A percentile compares a stretch with the other conserved stretches of the same genome.
These are phyloP conservation scores for Physcia stellaris DNA, from an alignment of 495 filamentous ascomycete species.

Conservation along the genomic window DNA sequence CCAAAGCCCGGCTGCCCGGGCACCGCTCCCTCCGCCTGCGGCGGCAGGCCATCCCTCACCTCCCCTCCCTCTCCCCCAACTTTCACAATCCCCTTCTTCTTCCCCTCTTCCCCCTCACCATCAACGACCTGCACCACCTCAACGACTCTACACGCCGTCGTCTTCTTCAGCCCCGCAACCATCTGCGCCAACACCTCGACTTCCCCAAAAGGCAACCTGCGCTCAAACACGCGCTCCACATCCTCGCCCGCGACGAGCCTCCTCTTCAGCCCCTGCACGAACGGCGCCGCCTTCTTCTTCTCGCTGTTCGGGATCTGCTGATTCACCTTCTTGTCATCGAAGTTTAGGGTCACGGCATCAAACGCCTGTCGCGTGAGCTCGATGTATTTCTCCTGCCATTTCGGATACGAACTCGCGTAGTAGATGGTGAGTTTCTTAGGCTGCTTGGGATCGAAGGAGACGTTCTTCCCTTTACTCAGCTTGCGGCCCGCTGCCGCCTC, in stretches of 20 bases:
- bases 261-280: slow-evolving; percentile 76
- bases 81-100: slow-evolving; percentile 51
- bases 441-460: slow-evolving; percentile 72
- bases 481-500: slow-evolving; percentile 70
- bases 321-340: slow-evolving; percentile 71
- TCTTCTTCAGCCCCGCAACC: slow-evolving; percentile 42
- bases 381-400: slow-evolving; percentile 87
- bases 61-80: slow-evolving; percentile 46
- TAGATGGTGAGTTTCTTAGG: slow-evolving; percentile 87
- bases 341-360: slow-evolving; percentile 33
- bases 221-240: slow-evolving; percentile 53
- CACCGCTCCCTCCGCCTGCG: slow-evolving; percentile 49
- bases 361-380: slow-evolving; percentile 61
- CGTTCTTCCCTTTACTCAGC: slow-evolving; percentile 76
- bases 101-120: slow-evolving; percentile 55
- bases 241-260: slow-evolving; percentile 47
- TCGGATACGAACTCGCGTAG: slow-evolving; percentile 60
- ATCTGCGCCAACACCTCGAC: slow-evolving; percentile 50
- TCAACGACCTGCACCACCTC: slow-evolving; percentile 54
- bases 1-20: slow-evolving; percentile 68
- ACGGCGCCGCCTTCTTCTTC: slow-evolving; percentile 97
- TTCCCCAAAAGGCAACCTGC: slow-evolving; percentile 81
- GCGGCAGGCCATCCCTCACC: slow-evolving; percentile 38
- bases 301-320: slow-evolving; percentile 64
- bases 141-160: slow-evolving; percentile 48